Evolutionary conservation across 2,329 filamentous ascomycete species (phyloP).

Genomic region (Ambrosiella cleistominuta): DNA sequence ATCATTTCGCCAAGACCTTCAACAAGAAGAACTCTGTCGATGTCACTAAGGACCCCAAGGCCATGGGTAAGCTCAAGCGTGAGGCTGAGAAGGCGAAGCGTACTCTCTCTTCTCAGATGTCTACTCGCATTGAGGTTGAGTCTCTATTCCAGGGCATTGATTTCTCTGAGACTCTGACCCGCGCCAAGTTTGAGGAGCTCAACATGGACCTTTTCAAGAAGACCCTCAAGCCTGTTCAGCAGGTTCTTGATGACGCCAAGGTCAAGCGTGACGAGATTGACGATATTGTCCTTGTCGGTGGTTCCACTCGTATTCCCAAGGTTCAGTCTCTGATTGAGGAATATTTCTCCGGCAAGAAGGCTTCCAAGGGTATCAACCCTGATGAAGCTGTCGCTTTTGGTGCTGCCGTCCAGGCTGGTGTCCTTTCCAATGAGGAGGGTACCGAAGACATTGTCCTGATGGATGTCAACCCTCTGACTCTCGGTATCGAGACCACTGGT

Average conservation of each 20-base stretch:
- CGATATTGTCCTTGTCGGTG: slow-evolving; percentile 94
- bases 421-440: slow-evolving; percentile 74
- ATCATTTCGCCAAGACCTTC: slow-evolving; percentile 85
- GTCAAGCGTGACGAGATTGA: slow-evolving; percentile 89
- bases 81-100: slow-evolving; percentile 99
- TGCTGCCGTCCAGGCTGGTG: slow-evolving; percentile 91
- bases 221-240: slow-evolving; percentile 95
- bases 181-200: slow-evolving; percentile 98
- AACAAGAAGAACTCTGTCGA: slow-evolving; percentile 97
- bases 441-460: slow-evolving; percentile 74
- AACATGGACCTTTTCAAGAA: slow-evolving; percentile 99
- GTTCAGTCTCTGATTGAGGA: slow-evolving; percentile 88
- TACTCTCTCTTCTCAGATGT: slow-evolving; percentile 86
- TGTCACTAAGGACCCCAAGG: slow-evolving; percentile 85
- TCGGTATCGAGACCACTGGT: slow-evolving; percentile 93
- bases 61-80: slow-evolving; percentile 98
- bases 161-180: slow-evolving; percentile 94
- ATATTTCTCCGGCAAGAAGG: slow-evolving; percentile 90
- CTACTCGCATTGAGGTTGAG: slow-evolving; percentile 88
- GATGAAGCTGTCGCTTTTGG: slow-evolving; percentile 98
- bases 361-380: slow-evolving; percentile 98
- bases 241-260: slow-evolving; percentile 96
- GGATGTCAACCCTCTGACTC: slow-evolving; percentile 91
- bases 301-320: slow-evolving; percentile 98
- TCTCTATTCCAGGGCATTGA: slow-evolving; percentile 92